Base-by-base conservation (phyloP, 768 basidiomycete genomes). In the Lyophyllum atratum region DNA sequence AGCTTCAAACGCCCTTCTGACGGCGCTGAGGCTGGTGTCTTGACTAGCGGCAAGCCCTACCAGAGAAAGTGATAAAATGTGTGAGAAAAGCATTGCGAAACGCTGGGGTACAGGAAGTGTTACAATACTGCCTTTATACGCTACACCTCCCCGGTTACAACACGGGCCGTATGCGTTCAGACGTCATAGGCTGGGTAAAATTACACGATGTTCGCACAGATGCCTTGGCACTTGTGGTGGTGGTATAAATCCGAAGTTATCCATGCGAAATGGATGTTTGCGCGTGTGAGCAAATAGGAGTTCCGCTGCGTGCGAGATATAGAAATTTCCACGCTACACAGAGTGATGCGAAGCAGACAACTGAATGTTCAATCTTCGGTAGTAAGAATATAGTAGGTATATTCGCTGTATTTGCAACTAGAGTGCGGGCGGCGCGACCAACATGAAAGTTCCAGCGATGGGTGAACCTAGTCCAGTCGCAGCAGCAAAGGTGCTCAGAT, bases 1-100 rank as follows among this genome's bases (percentile, higher is more conserved):
- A 37, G 60, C 55, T 17, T 69, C 55, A 40, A 76, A 76, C 0
- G 70, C 69, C 39, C 51, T 40, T 56, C 68, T 68, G 8, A 76
- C 73, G 9, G 53, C 58, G 3, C 26, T 47, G 39, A 72, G 45
- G 49, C 63, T 73, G 12, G 68, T 70, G 49, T 73, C 71, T 52
- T 73, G 72, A 33, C 67, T 66, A 48, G 49, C 21, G 19, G 55
- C 66, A 14, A 67, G 26, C n/a, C 25, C 39, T 21, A 22, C 59
- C 5, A 56, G 47, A 31, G 47, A 43, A 39, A 59, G 52, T 39
- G 47, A 42, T 19, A 55, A 17, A 48, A 40, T 14, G 9, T 21
- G 43, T 11, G 54, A 34, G 50, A 52, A 53, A 37, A 14, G 51
- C 50, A 52, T 58, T 19, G 42, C 5, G 43, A 37, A 14, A 15